phyloP scores from a whole-genome alignment of 805 yeast genomes.

The Metschnikowia henanensis region DNA sequence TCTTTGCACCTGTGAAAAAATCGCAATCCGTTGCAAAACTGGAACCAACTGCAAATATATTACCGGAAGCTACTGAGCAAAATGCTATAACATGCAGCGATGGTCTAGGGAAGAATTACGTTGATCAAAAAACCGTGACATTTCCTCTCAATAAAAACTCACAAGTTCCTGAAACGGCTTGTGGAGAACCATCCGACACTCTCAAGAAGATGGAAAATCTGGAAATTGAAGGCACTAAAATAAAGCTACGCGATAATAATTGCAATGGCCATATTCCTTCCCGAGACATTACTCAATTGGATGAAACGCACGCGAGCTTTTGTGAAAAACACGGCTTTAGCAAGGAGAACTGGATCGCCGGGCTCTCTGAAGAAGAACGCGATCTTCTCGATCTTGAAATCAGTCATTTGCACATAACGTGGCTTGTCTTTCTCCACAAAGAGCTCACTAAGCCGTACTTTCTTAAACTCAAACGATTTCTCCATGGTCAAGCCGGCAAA shows the following conservation, averaged over 20 bases:
- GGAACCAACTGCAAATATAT: neutral
- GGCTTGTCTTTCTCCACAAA: slow-evolving; percentile 68
- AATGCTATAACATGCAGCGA: no score
- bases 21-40: no score
- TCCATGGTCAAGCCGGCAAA: slow-evolving; percentile 48
- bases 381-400: slow-evolving; percentile 66
- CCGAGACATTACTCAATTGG: neutral
- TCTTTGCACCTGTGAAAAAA: slow-evolving; percentile 12
- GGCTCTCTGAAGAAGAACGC: slow-evolving; percentile 48
- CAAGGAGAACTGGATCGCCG: slow-evolving; percentile 50
- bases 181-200: no score
- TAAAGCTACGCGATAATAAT: no score
- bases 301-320: neutral
- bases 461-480: slow-evolving; percentile 64
- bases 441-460: slow-evolving; percentile 89
- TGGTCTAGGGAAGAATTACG: no score
- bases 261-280: no score
- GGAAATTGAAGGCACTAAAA: no score
- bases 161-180: no score
- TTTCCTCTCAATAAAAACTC: no score
- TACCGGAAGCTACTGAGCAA: no score
- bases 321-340: slow-evolving; percentile 35
- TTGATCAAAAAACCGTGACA: no score
- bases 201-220: no score
- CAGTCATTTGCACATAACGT: slow-evolving; percentile 65